Evolutionary conservation across 2,329 filamentous ascomycete species (phyloP), one percentile per base, ranked within the genome.

Genomic region (Xylariaceae sp.): DNA sequence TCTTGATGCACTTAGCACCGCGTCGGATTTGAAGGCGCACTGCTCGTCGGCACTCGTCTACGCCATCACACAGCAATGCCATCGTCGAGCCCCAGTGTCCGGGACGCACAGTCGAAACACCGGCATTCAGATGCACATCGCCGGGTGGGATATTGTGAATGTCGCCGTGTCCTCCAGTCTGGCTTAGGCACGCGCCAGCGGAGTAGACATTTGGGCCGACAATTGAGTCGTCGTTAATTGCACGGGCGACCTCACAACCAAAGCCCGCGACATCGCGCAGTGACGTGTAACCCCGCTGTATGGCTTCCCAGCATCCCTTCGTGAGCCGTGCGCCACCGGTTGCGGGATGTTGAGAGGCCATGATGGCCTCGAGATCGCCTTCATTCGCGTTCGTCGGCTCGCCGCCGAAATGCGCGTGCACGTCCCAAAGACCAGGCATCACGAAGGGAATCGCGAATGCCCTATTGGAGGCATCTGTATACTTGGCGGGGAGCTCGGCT

Each of bases 11-110:
- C 16, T 60, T 61, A 1, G 72, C 73, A 9, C 72, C 72, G 33
- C 72, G 66, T 1, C 72, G 67, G 46, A 75, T 66, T 63, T 74
- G 70, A 50, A 69, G 62, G 1, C 71, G 62, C 39, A 75, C 72
- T 0, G 64, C 72, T 6, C 67, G 67, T 28, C 70, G 61, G 51
- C 72, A 74, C 55, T 74, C 71, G 33, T 74, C 71, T 0, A 71
- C 65, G 12, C 72, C 72, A 48, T 74, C 71, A 12, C 67, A 69
- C 4, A 74, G 56, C 36, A 65, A 44, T 40, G 50, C 60, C 28
- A 56, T 55, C 3, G 59, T 53, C 3, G 64, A 64, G 9, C 63
- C 65, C 55, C 65, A 68, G 34, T 71, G 66, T 0, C 69, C 70
- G 3, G 66, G 56, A 0, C 52, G 57, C n/a, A 65, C 56, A 31